A percentile compares a stretch with the other conserved stretches of the same genome.
phyloP scores from a whole-genome alignment of 2,329 filamentous ascomycete species.

The Cladosporium sp. region DNA sequence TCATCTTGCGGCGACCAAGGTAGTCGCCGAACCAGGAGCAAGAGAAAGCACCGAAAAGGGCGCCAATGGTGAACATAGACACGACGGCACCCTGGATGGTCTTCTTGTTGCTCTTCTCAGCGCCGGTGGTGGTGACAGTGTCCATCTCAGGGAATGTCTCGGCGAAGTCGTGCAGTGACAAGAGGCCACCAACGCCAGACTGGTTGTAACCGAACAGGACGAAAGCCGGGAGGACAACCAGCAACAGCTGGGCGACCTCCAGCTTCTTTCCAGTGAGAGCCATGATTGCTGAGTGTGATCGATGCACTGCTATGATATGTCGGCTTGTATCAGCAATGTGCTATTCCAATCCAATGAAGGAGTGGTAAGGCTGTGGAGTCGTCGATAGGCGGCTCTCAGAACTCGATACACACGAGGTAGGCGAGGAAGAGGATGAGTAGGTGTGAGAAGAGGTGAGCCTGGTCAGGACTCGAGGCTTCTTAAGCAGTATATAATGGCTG shows the following conservation, averaged over 20 bases:
- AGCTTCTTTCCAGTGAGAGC: conserved; percentile 21
- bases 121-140: conserved; percentile 37
- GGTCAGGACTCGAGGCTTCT: background rate
- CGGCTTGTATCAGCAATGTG: background rate
- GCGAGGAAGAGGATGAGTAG: background rate
- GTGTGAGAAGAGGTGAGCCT: background rate
- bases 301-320: background rate
- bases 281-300: conserved; percentile 11
- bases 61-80: conserved; percentile 43
- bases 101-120: conserved; percentile 40
- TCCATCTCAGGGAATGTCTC: conserved; percentile 47
- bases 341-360: conserved; percentile 10
- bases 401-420: background rate
- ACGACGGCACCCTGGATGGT: conserved; percentile 42
- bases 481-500: conserved; percentile 10
- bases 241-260: conserved; percentile 28
- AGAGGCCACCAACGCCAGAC: conserved; percentile 46
- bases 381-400: background rate
- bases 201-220: conserved; percentile 52
- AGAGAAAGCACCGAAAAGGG: conserved; percentile 42
- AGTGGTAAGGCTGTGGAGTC: background rate
- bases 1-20: conserved; percentile 11
- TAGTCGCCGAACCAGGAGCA: conserved; percentile 33
- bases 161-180: conserved; percentile 37
- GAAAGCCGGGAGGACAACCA: conserved; percentile 39